Percentiles rank a stretch among this genome's conserved stretches.
phyloP scores from a whole-genome alignment of 257 asterid species.

The Cynanchum wilfordii region DNA sequence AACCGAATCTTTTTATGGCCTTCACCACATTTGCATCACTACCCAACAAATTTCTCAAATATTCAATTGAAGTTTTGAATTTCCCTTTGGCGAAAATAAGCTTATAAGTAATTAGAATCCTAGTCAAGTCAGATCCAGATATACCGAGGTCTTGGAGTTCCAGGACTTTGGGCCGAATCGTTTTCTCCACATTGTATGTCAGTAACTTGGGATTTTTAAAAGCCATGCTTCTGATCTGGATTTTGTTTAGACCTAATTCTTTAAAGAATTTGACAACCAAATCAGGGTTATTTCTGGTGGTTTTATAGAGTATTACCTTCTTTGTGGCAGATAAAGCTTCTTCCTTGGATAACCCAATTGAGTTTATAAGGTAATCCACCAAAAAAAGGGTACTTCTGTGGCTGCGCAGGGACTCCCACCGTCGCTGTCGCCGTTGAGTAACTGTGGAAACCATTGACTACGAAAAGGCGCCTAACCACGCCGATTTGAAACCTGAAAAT shows the following conservation, averaged over 20 bases:
- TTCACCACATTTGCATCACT: conserved; percentile 6
- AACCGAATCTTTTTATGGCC: conserved; percentile 10
- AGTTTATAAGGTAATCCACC: conserved; percentile 18
- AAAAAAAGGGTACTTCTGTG: not conserved
- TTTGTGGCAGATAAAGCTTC: conserved; percentile 19
- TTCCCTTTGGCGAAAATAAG: not conserved
- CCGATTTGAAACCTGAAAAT: not conserved
- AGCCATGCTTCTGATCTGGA: conserved; percentile 19
- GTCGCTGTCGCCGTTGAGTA: not conserved
- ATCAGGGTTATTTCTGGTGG: conserved; percentile 12
- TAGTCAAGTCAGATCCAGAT: conserved; percentile 12
- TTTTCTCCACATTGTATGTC: conserved; percentile 15
- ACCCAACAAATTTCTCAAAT: conserved; percentile 17
- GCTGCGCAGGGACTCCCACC: not conserved
- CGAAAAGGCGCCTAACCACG: not conserved
- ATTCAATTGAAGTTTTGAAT: conserved; percentile 12
- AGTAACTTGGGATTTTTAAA: conserved; percentile 5
- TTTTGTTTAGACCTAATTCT: conserved; percentile 20
- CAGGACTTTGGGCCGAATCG: conserved; percentile 22
- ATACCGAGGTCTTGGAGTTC: conserved; percentile 21
- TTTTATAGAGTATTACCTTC: conserved; percentile 2
- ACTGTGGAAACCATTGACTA: not conserved
- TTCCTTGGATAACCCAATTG: conserved; percentile 22
- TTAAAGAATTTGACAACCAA: conserved; percentile 20
- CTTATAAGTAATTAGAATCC: conserved; percentile 6